Base-by-base conservation (phyloP, 345 rosid species). In the Salix udensis region DNA sequence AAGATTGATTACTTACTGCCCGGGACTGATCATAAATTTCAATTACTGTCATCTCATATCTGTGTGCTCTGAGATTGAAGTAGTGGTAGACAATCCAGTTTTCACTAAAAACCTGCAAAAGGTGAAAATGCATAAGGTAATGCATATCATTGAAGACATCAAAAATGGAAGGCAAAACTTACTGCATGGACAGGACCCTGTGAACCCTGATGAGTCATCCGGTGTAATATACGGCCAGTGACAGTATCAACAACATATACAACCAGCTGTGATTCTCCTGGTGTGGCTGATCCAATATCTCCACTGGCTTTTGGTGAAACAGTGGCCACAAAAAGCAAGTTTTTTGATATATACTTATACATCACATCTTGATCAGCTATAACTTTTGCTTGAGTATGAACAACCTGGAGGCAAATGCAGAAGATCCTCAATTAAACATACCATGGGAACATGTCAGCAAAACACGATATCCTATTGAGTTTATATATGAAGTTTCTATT, bases 11-110 rank as follows among this genome's bases (percentile, higher is more conserved):
- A 15, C 91, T 70, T 94, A 96, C 99, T 82, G 99, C 99, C 48
- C 99, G 91, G 66, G 98, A 96, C 80, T 94, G 98, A 78, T 96
- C 98, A 84, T 91, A 96, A 40, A 94, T 90, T 87, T 96, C 99
- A 53, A 90, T 84, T 64, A 96, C 98, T 2, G 99, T 89, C 90
- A 96, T 90, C 89, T 96, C 99, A 72, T 89, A 88, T 89, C 97
- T 92, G 84, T 96, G 99, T 16, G 97, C 97, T 86, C 97, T 88
- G 62, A 96, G 94, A 84, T 94, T 96, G 86, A 96, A 96, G 82
- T 94, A 91, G 89, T 96, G 99, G 85, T 96, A 96, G 48, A 96
- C 90, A 83, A 94, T 95, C 99, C 99, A 96, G 80, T 96, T 96
- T 80, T 96, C 99, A 81, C 98, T 96, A 48, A 94, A 85, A 58